Percentiles rank a stretch among this genome's conserved stretches.
Conservation (phyloP, 345 rosid genomes). For the Lepidium sativum region DNA sequence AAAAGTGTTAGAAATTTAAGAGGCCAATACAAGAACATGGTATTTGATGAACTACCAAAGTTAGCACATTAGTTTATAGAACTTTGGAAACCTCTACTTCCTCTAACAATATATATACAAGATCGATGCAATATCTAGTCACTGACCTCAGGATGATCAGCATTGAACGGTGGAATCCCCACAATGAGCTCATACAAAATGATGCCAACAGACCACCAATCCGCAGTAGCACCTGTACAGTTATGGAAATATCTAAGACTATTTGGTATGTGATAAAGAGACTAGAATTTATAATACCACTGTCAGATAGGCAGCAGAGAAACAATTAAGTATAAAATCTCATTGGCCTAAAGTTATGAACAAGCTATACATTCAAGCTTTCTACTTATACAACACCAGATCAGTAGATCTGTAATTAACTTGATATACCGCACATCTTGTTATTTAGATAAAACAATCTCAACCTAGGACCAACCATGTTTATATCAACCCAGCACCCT, state of each 20-base stretch:
- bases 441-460: neutral
- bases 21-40: neutral
- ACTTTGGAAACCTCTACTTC: no score
- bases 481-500: neutral
- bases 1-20: neutral
- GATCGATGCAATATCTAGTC: neutral
- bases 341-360: neutral
- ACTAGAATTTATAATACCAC: neutral
- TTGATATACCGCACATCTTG: neutral
- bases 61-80: no score
- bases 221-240: constrained; percentile 84
- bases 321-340: neutral
- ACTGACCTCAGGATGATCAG: constrained; percentile 47
- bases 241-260: neutral
- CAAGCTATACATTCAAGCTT: neutral
- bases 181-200: constrained; percentile 87
- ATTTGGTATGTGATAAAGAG: constrained; percentile 4
- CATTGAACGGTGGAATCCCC: constrained; percentile 98
- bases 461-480: constrained; percentile 3
- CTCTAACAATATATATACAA: constrained; percentile 1
- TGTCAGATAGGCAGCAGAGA: neutral
- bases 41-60: neutral
- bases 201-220: constrained; percentile 99
- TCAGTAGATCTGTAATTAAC: neutral
- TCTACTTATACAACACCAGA: neutral